Evolutionary conservation across 2,329 filamentous ascomycete species (phyloP).

Genomic region (Trichoderma pleuroti): DNA sequence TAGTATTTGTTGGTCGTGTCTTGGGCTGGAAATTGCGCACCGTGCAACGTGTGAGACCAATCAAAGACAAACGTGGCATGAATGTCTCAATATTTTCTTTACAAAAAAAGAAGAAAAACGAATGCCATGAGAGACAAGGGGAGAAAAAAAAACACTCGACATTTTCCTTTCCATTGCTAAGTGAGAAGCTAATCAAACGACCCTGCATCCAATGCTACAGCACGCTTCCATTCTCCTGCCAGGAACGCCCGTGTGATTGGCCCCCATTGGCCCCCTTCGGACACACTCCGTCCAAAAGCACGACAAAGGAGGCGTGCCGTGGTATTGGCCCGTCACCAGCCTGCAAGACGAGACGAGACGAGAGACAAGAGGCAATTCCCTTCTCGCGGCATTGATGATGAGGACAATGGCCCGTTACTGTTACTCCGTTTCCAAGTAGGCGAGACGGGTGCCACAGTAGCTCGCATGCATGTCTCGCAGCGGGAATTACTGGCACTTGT

Average conservation of each 20-base stretch:
- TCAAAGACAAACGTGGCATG: background rate
- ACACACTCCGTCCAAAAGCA: background rate
- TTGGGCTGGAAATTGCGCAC: background rate
- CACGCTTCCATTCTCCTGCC: background rate
- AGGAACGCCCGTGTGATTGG: background rate
- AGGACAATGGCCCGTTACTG: background rate
- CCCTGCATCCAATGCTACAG: constrained; percentile 1
- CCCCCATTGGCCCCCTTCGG: background rate
- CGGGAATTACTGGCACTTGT: background rate
- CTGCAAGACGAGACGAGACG: background rate
- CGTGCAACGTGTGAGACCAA: background rate
- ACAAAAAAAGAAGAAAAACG: too few species aligned
- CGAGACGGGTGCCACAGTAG: background rate
- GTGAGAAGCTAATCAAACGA: constrained; percentile 9
- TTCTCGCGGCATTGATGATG: background rate
- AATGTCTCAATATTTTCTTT: background rate
- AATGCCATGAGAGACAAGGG: background rate
- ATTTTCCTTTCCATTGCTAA: background rate
- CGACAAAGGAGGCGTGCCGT: background rate
- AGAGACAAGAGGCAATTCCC: background rate
- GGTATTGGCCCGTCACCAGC: background rate
- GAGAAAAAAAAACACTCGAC: background rate
- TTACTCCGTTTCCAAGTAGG: background rate
- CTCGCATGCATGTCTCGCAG: constrained; percentile 15
- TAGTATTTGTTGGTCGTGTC: background rate